Conservation (phyloP, 139 green algal species). For the Chlorella sorokiniana region DNA sequence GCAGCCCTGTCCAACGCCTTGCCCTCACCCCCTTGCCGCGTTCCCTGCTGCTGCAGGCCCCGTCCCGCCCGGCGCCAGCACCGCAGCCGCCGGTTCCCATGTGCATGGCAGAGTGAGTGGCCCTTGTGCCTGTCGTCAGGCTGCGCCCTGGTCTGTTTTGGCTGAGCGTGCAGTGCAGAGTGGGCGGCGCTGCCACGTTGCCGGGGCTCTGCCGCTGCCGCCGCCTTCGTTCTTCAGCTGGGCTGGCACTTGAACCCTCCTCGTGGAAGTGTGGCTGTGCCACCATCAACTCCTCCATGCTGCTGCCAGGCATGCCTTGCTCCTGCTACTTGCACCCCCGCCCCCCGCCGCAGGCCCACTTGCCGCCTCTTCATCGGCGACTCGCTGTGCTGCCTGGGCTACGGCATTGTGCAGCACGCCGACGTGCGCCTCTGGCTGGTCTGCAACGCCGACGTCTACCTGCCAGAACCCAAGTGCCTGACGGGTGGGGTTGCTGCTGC, state of each 20-base stretch:
- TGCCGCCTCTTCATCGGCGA: slow-evolving; percentile 11
- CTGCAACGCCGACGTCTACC: slow-evolving; percentile 3
- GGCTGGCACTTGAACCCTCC: no score
- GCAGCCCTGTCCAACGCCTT: not conserved
- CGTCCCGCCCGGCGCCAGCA: not conserved
- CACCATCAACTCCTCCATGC: not conserved
- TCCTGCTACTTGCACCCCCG: not conserved
- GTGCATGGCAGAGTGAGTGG: slow-evolving; percentile 13
- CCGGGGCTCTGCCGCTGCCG: no score
- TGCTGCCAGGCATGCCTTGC: no score
- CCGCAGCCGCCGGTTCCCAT: not conserved
- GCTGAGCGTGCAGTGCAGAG: no score
- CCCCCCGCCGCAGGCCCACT: not conserved
- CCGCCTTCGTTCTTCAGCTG: no score
- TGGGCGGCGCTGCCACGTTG: no score
- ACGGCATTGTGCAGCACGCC: slow-evolving; percentile 10
- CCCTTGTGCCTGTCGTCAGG: not conserved
- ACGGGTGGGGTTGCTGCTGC: not conserved
- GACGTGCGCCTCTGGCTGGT: not conserved
- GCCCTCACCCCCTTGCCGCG: not conserved
- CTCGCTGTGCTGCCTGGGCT: slow-evolving; percentile 24
- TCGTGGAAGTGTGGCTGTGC: no score
- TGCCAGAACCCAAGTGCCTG: slow-evolving; percentile 2
- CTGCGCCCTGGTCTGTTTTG: not conserved
- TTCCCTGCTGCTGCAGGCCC: no score